Conservation (phyloP, 225 moss, liverwort and hornwort genomes). For the Marchantia paleacea region DNA sequence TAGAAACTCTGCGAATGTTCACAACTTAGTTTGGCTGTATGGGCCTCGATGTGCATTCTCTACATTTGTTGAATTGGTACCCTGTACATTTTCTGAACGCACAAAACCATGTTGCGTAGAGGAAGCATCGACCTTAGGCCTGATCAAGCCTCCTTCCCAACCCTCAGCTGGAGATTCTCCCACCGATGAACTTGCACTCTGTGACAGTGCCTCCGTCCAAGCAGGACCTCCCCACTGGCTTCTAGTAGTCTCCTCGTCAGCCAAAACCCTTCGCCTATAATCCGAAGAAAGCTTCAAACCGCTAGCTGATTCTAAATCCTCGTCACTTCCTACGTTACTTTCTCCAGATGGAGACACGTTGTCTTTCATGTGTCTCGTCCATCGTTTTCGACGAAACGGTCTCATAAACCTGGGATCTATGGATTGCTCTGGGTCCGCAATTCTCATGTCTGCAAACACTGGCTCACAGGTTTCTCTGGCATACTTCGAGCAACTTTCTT, state of each 20-base stretch:
- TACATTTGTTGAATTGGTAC: no score
- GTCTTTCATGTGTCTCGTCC: slow-evolving; percentile 45
- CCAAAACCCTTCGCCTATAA: slow-evolving; percentile 30
- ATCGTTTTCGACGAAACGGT: slow-evolving; percentile 40
- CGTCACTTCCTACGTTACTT: slow-evolving; percentile 13
- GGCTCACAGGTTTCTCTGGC: slow-evolving; percentile 72
- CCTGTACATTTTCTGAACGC: not conserved
- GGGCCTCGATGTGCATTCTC: no score
- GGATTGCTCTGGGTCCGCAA: slow-evolving; percentile 56
- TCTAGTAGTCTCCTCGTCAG: slow-evolving; percentile 1
- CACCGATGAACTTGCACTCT: not conserved
- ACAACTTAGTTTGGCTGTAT: no score
- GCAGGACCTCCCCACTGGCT: slow-evolving; percentile 4
- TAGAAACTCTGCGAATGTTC: no score
- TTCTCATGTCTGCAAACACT: slow-evolving; percentile 59
- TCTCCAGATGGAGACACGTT: not conserved
- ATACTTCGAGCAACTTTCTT: slow-evolving; percentile 58
- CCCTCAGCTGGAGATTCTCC: not conserved
- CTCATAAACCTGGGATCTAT: slow-evolving; percentile 58
- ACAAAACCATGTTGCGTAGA: not conserved
- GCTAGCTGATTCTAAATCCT: slow-evolving; percentile 22
- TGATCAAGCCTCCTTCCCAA: slow-evolving; percentile 22
- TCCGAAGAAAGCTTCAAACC: not conserved
- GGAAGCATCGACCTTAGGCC: not conserved
- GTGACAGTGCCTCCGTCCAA: not conserved